Evolutionary conservation across 495 filamentous ascomycete species (phyloP).

Genomic region (Lentithecium fluviatile): DNA sequence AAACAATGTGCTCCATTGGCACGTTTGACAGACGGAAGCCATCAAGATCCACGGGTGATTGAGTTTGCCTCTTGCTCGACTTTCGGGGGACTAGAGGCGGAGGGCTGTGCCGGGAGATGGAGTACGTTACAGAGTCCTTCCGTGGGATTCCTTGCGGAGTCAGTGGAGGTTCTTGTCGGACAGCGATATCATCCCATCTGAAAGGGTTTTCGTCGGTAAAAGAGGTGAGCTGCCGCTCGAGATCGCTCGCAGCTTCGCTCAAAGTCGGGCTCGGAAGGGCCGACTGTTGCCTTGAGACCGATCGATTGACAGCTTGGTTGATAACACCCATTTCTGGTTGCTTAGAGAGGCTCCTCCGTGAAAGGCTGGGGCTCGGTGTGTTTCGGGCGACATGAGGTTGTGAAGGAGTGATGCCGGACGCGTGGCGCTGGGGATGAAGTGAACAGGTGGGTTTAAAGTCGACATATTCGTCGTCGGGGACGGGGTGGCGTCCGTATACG

Average conservation of each 20-base stretch:
- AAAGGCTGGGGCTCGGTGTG: constrained; percentile 1
- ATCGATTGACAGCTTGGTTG: constrained; percentile 19
- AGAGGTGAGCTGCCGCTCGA: constrained; percentile 35
- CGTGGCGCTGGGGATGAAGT: constrained; percentile 7
- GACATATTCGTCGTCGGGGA: constrained; percentile 20
- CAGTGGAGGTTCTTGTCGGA: background rate
- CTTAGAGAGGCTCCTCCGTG: constrained; percentile 1
- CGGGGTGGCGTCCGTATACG: constrained; percentile 19
- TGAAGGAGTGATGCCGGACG: background rate
- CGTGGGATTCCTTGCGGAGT: background rate
- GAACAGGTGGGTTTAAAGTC: constrained; percentile 16
- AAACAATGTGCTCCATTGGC: constrained; percentile 27
- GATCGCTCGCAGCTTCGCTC: constrained; percentile 43
- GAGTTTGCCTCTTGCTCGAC: constrained; percentile 30
- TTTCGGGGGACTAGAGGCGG: constrained; percentile 28
- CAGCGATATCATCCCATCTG: constrained; percentile 33
- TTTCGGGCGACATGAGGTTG: constrained; percentile 8
- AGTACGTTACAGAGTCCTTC: constrained; percentile 8
- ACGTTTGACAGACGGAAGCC: constrained; percentile 20
- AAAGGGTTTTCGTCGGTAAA: constrained; percentile 32
- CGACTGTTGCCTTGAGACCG: constrained; percentile 12
- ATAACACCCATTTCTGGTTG: constrained; percentile 18
- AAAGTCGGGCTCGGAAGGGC: constrained; percentile 39
- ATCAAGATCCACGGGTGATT: background rate
- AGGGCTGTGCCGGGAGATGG: background rate